Percentiles rank a stretch among this genome's conserved stretches.
Conservation (phyloP, 2,329 filamentous ascomycete genomes). For the Dactylonectria macrodidyma region DNA sequence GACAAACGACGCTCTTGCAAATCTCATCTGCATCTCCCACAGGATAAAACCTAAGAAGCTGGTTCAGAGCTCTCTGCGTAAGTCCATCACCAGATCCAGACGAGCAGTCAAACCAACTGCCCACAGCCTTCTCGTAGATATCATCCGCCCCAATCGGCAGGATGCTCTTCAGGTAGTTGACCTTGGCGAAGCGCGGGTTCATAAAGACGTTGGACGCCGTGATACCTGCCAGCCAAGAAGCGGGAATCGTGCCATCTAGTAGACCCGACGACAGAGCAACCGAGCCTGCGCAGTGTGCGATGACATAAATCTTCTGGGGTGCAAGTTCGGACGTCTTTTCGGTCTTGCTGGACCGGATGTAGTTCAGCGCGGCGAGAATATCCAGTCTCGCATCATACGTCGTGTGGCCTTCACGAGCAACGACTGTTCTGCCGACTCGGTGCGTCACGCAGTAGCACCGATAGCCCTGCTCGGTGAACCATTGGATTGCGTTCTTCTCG, state of each 20-base stretch:
- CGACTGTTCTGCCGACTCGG: conserved; percentile 69
- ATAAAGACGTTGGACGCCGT: conserved; percentile 74
- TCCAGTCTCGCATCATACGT: conserved; percentile 73
- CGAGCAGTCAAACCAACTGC: conserved; percentile 39
- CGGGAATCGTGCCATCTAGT: conserved; percentile 72
- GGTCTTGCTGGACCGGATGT: conserved; percentile 61
- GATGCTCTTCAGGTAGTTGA: conserved; percentile 31
- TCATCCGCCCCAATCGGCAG: conserved; percentile 25
- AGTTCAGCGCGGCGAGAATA: conserved; percentile 68
- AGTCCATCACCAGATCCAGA: conserved; percentile 48
- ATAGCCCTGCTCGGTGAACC: conserved; percentile 73
- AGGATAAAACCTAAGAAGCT: conserved; percentile 71
- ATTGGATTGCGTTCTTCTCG: conserved; percentile 73
- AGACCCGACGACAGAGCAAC: conserved; percentile 71
- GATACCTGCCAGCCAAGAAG: conserved; percentile 70
- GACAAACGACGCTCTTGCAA: conserved; percentile 74
- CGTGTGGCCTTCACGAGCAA: conserved; percentile 68
- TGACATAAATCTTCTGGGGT: conserved; percentile 64
- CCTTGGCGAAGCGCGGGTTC: conserved; percentile 61
- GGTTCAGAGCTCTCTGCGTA: conserved; percentile 67
- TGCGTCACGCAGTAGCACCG: conserved; percentile 71
- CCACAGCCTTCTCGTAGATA: conserved; percentile 33
- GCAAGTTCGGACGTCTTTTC: conserved; percentile 30
- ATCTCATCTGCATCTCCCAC: conserved; percentile 65
- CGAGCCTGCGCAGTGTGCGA: conserved; percentile 75